Base-by-base conservation (phyloP, 768 basidiomycete species). In the Amanita molliuscula region DNA sequence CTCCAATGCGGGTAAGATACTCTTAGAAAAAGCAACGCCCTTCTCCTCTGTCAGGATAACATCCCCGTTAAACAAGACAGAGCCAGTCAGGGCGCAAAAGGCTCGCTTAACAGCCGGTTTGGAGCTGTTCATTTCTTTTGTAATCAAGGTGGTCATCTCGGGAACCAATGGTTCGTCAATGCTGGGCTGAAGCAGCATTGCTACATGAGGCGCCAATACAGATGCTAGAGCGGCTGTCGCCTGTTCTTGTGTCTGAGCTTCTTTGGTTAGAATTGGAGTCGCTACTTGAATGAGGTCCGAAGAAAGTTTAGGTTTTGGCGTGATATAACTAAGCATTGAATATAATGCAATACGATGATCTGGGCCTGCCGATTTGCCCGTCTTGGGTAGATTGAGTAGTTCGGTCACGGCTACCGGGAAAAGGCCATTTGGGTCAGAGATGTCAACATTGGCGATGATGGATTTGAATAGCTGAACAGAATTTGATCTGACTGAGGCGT, bases 271-370 rank as follows among this genome's bases (percentile, higher is more conserved):
- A 4, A 79, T 63, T 1, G 66, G 61, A 0, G 67, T 64, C 5
- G 72, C 60, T 0, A 66, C 63, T 38, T 74, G 58, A 0, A 90
- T 77, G 1, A 82, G 65, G 0, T 64, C 53, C 2, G 68, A 56
- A 11, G 75, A 75, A 31, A 70, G 58, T 9, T 51, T 60, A 10
- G 56, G 36, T 4, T 76, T 77, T 2, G 82, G 71, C 0, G 68
- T 64, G 1, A 92, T 54, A 45, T 60, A 60, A 2, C 73, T 66
- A 1, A 92, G 72, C 82, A 98, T 90, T 1, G 78, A 74, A 65
- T 90, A 94, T 7, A 98, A 70, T 0, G 84, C 72, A 4, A 81
- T 63, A 15, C 94, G 81, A 61, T 98, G 92, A 50, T 95, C 95
- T 2, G 87, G 76, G 1, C 91, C 90, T 0, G 82, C 68, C 0